A percentile compares a stretch with the other conserved stretches of the same genome.
Evolutionary conservation across 2,329 filamentous ascomycete genomes (phyloP).

Genomic region (Ophiostoma himal-ulmi): DNA sequence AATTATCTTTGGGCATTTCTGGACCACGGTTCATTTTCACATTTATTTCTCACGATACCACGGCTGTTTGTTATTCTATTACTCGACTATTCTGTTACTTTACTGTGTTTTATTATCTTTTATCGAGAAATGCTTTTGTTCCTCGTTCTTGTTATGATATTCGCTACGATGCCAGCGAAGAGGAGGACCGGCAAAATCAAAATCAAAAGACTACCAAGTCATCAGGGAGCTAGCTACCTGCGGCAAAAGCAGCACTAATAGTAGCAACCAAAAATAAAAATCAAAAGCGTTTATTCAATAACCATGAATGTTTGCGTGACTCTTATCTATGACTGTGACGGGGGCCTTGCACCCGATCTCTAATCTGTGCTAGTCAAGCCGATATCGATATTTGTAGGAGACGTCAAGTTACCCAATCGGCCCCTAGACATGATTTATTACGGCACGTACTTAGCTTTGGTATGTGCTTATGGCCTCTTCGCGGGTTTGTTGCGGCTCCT

Average conservation of each 20-base stretch:
- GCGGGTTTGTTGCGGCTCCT: not conserved
- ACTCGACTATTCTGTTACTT: too few species aligned
- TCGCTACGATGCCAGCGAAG: not conserved
- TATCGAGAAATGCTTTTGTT: not conserved
- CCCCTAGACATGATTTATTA: not conserved
- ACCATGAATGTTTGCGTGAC: too few species aligned
- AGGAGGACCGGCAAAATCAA: not conserved
- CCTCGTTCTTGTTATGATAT: not conserved
- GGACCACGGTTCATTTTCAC: conserved; percentile 11
- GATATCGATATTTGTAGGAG: not conserved
- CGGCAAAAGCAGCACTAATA: not conserved
- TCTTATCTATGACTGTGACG: not conserved
- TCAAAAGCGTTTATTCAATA: not conserved
- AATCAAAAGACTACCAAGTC: not conserved
- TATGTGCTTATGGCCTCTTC: too few species aligned
- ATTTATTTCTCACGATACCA: conserved; percentile 25
- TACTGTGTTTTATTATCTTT: conserved; percentile 2
- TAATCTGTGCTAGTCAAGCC: not conserved
- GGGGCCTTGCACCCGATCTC: not conserved
- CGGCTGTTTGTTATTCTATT: conserved; percentile 13
- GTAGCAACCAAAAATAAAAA: not conserved
- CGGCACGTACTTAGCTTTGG: too few species aligned
- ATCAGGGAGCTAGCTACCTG: not conserved
- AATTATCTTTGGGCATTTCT: conserved; percentile 11
- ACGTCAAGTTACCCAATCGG: not conserved